These are phyloP conservation scores for Euclidium syriacum DNA, from an alignment of 345 rosid species.

Conservation along the genomic window DNA sequence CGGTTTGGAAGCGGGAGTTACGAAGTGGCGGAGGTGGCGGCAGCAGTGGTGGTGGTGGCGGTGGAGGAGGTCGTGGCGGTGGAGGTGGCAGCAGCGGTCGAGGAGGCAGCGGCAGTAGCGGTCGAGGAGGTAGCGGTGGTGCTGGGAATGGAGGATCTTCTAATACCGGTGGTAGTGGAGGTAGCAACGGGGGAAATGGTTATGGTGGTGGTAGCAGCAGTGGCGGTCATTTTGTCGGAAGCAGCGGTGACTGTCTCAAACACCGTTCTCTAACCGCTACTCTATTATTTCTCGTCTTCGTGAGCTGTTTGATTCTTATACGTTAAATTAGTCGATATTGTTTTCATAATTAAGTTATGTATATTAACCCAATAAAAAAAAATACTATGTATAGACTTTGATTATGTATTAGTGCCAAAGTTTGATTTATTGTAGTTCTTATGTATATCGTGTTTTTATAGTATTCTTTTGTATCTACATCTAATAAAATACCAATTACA, in stretches of 20 bases:
- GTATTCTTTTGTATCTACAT: neutral
- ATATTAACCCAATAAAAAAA: too few species aligned
- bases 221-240: neutral
- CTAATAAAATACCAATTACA: neutral
- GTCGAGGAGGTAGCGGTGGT: neutral
- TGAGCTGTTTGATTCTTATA: neutral
- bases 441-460: too few species aligned
- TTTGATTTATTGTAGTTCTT: neutral
- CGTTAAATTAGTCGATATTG: neutral
- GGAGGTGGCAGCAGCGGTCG: neutral
- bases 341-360: too few species aligned
- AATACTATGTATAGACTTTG: constrained; percentile 5
- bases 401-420: neutral
- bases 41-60: neutral
- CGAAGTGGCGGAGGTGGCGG: constrained; percentile 2
- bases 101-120: neutral
- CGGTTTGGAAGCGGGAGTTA: constrained; percentile 14
- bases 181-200: neutral
- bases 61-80: constrained; percentile 2
- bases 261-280: neutral
- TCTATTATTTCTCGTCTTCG: neutral
- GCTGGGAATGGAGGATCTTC: neutral
- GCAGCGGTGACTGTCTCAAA: constrained; percentile 4
- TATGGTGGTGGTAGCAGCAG: neutral
- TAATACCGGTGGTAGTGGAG: neutral